Percentiles rank a stretch among this genome's conserved stretches.
phyloP scores from a whole-genome alignment of 192 early-diverging fungal genomes.

The Oehlia diaphana region DNA sequence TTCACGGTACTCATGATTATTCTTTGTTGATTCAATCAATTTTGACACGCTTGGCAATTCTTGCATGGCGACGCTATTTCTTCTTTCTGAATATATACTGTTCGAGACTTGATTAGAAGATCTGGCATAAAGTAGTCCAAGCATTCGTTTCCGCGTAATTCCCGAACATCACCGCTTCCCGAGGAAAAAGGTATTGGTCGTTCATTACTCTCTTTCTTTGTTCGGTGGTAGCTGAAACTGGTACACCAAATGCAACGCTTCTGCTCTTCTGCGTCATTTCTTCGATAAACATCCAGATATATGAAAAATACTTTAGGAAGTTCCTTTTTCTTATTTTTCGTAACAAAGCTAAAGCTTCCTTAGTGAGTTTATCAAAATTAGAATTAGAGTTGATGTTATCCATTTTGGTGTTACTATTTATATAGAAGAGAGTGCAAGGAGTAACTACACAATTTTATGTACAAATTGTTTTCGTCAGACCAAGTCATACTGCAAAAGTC shows the following conservation, averaged over 20 bases:
- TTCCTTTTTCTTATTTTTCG: not conserved
- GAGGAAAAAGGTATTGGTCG: not conserved
- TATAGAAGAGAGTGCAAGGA: not conserved
- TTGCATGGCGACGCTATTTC: not conserved
- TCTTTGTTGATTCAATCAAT: not conserved
- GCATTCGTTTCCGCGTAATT: not conserved
- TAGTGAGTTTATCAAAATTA: not conserved
- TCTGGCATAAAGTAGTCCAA: not conserved
- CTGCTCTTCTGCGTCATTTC: not conserved
- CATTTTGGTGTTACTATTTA: not conserved
- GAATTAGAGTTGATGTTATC: not conserved
- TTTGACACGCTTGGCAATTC: slow-evolving; percentile 1
- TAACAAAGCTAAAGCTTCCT: not conserved
- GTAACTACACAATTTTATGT: not conserved
- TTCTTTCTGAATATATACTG: not conserved
- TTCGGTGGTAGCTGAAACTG: not conserved
- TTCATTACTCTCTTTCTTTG: not conserved
- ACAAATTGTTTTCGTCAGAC: not conserved
- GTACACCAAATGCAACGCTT: not conserved
- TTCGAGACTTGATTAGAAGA: not conserved
- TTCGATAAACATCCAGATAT: slow-evolving; percentile 4
- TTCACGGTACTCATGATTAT: not conserved
- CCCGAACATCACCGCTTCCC: not conserved
- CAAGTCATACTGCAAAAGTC: too few species aligned
- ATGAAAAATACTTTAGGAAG: not conserved